Evolutionary conservation across 768 basidiomycete species (phyloP).

Genomic region (Pulveroboletus sp.): DNA sequence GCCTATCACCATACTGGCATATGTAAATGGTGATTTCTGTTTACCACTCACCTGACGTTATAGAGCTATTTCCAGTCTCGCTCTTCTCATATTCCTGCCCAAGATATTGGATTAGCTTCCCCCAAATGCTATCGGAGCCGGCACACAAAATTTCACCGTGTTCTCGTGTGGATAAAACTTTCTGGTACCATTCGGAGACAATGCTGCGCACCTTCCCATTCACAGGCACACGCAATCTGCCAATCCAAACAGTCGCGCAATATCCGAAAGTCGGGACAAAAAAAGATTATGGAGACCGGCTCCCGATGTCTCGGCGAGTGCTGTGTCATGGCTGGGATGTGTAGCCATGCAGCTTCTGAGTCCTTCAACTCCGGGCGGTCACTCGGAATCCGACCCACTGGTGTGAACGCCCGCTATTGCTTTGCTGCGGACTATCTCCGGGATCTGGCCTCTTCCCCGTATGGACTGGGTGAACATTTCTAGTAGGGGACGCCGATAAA

Average conservation of each 20-base stretch:
- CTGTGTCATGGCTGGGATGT: conserved; percentile 2
- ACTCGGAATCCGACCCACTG: conserved; percentile 12
- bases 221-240: background rate
- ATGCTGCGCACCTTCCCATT: background rate
- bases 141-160: background rate
- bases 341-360: background rate
- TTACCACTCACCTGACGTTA: background rate
- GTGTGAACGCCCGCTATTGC: conserved; percentile 9
- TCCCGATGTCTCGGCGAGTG: conserved; percentile 9
- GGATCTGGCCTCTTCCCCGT: conserved; percentile 14
- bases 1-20: conserved; percentile 17
- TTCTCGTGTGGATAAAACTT: background rate
- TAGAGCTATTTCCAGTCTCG: conserved; percentile 10
- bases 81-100: conserved; percentile 6
- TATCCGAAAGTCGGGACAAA: background rate
- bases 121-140: conserved; percentile 11
- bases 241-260: background rate
- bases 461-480: conserved; percentile 2
- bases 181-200: background rate
- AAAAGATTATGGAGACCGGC: conserved; percentile 9
- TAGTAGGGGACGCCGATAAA: conserved; percentile 19
- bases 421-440: conserved; percentile 14
- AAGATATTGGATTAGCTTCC: background rate
- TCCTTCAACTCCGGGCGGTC: conserved; percentile 5
- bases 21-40: conserved; percentile 12